Evolutionary conservation across 495 filamentous ascomycete genomes (phyloP).

Genomic region (Penicillium lividum): DNA sequence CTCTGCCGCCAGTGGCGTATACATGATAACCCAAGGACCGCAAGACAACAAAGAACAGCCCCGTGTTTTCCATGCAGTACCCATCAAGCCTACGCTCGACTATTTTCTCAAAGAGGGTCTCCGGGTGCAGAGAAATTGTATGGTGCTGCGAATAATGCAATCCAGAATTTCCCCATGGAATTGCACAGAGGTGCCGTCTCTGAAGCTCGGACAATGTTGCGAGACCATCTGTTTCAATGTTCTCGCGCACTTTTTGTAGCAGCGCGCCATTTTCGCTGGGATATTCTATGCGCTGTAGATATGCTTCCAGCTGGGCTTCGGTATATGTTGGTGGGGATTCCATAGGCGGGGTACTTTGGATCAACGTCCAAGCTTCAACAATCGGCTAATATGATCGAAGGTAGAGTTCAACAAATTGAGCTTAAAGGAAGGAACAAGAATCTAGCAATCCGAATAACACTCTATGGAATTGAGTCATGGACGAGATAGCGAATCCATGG

Average conservation of each 20-base stretch:
- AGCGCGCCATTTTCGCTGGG: slow-evolving; percentile 6
- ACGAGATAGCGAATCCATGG: not conserved
- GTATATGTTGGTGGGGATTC: slow-evolving; percentile 26
- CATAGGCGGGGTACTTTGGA: slow-evolving; percentile 9
- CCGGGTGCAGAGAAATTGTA: slow-evolving; percentile 56
- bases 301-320: slow-evolving; percentile 33
- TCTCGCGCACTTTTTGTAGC: slow-evolving; percentile 17
- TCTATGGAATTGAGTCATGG: not conserved
- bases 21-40: slow-evolving; percentile 60
- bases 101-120: slow-evolving; percentile 65
- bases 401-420: not conserved
- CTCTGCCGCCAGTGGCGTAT: slow-evolving; percentile 49
- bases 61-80: slow-evolving; percentile 78
- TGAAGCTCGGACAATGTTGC: slow-evolving; percentile 32
- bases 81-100: slow-evolving; percentile 65
- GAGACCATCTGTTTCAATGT: slow-evolving; percentile 26
- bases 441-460: not conserved
- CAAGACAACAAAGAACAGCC: slow-evolving; percentile 62
- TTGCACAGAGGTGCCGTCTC: slow-evolving; percentile 51
- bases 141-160: slow-evolving; percentile 59
- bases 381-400: slow-evolving; percentile 3
- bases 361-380: not conserved
- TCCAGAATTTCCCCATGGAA: slow-evolving; percentile 69
- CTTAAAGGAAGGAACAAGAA: not conserved
- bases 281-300: slow-evolving; percentile 38